phyloP scores from a whole-genome alignment of 306 rosid genomes.

The Cicer judaicum region DNA sequence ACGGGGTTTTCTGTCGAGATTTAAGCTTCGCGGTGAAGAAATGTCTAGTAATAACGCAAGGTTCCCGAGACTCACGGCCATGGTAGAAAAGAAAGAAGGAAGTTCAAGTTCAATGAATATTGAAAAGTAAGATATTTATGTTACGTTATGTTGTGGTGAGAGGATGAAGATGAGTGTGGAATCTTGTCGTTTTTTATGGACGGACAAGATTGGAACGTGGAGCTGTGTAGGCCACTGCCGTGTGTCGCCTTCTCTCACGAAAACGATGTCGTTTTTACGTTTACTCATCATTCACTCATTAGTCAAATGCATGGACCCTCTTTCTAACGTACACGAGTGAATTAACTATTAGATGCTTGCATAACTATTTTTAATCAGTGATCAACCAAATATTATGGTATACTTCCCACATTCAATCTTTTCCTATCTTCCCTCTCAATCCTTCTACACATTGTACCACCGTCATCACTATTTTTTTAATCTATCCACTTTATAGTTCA shows the following conservation, averaged over 20 bases:
- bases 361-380: no score
- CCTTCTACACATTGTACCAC: no score
- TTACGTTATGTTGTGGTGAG: background rate
- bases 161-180: constrained; percentile 44
- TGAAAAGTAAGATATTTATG: constrained; percentile 50
- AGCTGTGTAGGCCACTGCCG: constrained; percentile 51
- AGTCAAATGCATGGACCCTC: no score
- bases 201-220: constrained; percentile 43
- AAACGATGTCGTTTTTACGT: constrained; percentile 48
- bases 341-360: no score
- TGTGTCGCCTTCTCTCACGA: constrained; percentile 28
- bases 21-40: constrained; percentile 53
- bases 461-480: no score
- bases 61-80: constrained; percentile 80
- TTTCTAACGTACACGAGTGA: no score
- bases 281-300: background rate
- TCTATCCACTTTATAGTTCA: no score
- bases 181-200: background rate
- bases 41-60: constrained; percentile 71
- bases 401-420: no score
- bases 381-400: no score
- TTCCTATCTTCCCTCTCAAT: no score
- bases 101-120: constrained; percentile 21
- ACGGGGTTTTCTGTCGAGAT: constrained; percentile 64
- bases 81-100: constrained; percentile 34